Base-by-base conservation (phyloP, 176 grass and related monocot species). In the Oryza officinalis region DNA sequence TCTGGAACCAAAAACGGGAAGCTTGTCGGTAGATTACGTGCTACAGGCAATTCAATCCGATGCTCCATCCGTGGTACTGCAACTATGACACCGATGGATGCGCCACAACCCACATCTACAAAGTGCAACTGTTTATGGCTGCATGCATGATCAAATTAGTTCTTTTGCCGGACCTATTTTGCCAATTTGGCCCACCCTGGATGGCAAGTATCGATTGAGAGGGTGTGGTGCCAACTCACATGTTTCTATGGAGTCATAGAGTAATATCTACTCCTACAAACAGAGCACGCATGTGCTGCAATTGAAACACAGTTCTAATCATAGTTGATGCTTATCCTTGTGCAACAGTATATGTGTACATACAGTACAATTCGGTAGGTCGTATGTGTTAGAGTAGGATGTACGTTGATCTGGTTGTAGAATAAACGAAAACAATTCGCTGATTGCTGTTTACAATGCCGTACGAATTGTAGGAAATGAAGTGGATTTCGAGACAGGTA, bases 81-180 rank as follows among this genome's bases (percentile, higher is more conserved):
- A 15, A 17, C 63, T 31, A 31, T 66, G 63, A 30, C 63, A 31
- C 4, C 63, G 11, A 30, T 60, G 57, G 57, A 23, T 23, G 57
- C 23, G 57, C 22, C 22, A 23, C 57, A 60, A 22, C 22, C 67
- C 67, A 49, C 64, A 32, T 6, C 52, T 27, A 27, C 60, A 2
- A n/a, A 9, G 60, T 35, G 81, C 30, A 72, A 80, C 57, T 60
- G 57, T 86, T 9, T 71, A 73, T 59, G n/a, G 68, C 9, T 81
- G 79, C 50, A 27, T 75, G 72, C 79, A 47, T 60, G 72, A 65
- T 63, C 65, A 72, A 17, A 78, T 74, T 80, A 52, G 80, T 64
- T 65, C n/a, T 32, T 13, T 54, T 22, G 75, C 74, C 65, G 25
- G 9, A 60, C 32, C 10, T 47, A 27, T 68, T 66, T 22, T 26